Conservation (phyloP, 2,329 filamentous ascomycete genomes). For the Stachybotrys echinatus region DNA sequence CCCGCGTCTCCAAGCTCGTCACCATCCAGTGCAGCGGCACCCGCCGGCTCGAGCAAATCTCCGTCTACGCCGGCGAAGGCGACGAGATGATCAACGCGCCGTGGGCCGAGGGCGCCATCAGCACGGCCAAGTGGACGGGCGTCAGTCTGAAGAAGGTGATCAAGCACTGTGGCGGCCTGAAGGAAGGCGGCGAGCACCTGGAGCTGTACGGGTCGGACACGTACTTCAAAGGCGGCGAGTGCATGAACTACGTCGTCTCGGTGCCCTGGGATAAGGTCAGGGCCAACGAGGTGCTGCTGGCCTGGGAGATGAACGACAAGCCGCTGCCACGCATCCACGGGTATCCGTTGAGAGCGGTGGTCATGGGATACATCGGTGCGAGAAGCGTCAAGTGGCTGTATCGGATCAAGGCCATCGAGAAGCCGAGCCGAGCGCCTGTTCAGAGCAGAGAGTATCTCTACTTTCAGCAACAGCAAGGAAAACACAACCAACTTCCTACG, state of each 20-base stretch:
- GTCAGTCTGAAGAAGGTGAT: conserved; percentile 65
- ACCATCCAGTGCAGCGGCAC: conserved; percentile 67
- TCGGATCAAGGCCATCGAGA: conserved; percentile 53
- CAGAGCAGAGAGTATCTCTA: conserved; percentile 64
- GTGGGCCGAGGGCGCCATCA: conserved; percentile 65
- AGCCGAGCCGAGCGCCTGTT: conserved; percentile 53
- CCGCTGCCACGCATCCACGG: conserved; percentile 61
- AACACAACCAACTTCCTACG: conserved; percentile 44
- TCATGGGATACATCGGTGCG: conserved; percentile 63
- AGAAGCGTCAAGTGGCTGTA: conserved; percentile 61
- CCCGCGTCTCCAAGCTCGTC: conserved; percentile 51
- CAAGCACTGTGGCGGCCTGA: conserved; percentile 61
- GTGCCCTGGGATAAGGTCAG: conserved; percentile 66
- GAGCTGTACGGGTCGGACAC: conserved; percentile 68
- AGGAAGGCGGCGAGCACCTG: conserved; percentile 50
- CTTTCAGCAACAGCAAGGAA: conserved; percentile 63
- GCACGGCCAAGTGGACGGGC: conserved; percentile 58
- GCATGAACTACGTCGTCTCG: conserved; percentile 62
- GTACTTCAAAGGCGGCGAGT: conserved; percentile 63
- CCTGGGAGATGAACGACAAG: conserved; percentile 68
- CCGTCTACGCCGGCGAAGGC: conserved; percentile 60
- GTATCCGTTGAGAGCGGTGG: conserved; percentile 55
- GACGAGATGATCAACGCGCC: conserved; percentile 52
- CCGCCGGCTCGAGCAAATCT: conserved; percentile 63
- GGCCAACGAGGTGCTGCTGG: conserved; percentile 59